phyloP scores from a whole-genome alignment of 2,329 filamentous ascomycete species.

The Kalaharituber pfeilii region DNA sequence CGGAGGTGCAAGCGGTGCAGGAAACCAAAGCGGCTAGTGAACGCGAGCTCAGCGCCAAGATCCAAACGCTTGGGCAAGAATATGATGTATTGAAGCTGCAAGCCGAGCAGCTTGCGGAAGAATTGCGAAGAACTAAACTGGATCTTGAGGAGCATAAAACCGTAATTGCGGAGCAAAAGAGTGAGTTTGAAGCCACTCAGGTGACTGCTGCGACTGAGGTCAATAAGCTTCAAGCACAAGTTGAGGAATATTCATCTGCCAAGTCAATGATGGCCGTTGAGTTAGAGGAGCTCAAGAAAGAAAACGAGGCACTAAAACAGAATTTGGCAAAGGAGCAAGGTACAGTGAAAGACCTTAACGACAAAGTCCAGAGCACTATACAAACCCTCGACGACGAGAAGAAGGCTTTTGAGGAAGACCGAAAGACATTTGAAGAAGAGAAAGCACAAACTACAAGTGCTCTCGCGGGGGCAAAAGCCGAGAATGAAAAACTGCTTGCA shows the following conservation, averaged over 20 bases:
- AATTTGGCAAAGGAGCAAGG: background rate
- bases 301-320: constrained; percentile 17
- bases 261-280: background rate
- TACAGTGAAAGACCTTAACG: background rate
- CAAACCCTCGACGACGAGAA: constrained; percentile 20
- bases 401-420: constrained; percentile 8
- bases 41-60: background rate
- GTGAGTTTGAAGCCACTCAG: constrained; percentile 10
- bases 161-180: constrained; percentile 2
- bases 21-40: constrained; percentile 1
- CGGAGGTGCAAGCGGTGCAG: constrained; percentile 7
- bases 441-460: constrained; percentile 14
- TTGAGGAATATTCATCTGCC: constrained; percentile 2
- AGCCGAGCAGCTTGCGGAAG: background rate
- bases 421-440: constrained; percentile 10
- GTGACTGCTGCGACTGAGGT: background rate
- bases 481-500: background rate
- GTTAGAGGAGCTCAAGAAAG: background rate
- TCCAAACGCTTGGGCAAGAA: constrained; percentile 5
- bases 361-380: constrained; percentile 21
- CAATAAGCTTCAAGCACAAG: constrained; percentile 1
- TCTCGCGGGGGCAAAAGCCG: background rate
- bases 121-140: background rate
- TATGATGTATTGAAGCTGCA: background rate
- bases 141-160: constrained; percentile 6